Base-by-base conservation (phyloP, 306 rosid genomes). In the Cajanus cajan region DNA sequence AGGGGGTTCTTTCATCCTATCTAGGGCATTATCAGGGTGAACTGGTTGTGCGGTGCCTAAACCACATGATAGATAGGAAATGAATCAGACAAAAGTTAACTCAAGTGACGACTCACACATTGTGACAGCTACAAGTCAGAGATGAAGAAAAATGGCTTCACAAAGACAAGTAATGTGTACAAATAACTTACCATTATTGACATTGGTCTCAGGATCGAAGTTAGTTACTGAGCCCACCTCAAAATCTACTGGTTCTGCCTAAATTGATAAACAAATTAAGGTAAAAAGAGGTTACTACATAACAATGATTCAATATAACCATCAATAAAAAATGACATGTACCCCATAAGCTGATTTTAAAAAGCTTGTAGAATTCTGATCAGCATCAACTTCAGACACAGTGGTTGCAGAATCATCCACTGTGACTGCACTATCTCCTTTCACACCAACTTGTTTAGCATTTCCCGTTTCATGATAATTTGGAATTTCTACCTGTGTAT, bases 291-390 rank as follows among this genome's bases (percentile, higher is more conserved):
- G 59, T 80, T 68, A 73, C 14, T 28, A 3, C 31, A 28, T 28
- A 28, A 11, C 15, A 10, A 22, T 24, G 63, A 57, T 22, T 57
- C 34, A 24, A 10, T 55, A 55, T 8, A 76, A 59, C 40, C 24
- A 83, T 37, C 31, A 58, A 63, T 25, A 39, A 39, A 24, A 51
- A 57, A 52, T 4, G 59, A 39, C 71, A 68, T 74, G 73, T 61
- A 85, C 91, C 87, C 72, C 85, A 51, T 15, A 55, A 13, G 76
- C 79, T 62, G 80, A 39, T 71, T 78, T 72, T 28, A 62, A 19
- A 71, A 80, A 66, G 69, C 43, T 31, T 13, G 78, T 45, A 31
- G 74, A 55, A 75, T 61, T 54, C 70, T 68, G 66, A 62, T 37
- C 61, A 37, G 68, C 8, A 76, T 59, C 80, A 51, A 47, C 7